Base-by-base conservation (phyloP, 2,329 filamentous ascomycete genomes). In the Fusarium palustre region DNA sequence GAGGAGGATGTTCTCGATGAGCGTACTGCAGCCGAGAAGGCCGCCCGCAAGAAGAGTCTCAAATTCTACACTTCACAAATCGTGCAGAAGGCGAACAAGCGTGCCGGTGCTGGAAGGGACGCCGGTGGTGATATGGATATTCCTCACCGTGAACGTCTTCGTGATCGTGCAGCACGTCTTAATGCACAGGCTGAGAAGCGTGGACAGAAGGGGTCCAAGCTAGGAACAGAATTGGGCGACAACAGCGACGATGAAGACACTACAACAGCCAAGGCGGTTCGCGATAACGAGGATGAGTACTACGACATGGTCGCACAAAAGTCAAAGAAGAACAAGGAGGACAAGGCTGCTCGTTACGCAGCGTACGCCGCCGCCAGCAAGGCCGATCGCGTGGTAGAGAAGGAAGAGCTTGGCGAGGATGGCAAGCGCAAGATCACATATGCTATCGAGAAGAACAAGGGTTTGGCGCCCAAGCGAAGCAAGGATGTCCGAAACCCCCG, bases 11-110 rank as follows among this genome's bases (percentile, higher is more conserved):
- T 85, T 6, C 87, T 98, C 61, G 93, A 94, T 55, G 89, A 90
- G 13, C 87, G 90, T 65, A 90, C 95, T 64, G 91, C 93, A 1
- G 92, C 92, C 42, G 93, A 97, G 75, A 99, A 99, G 81, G 92
- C 91, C 0, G 88, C 89, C 63, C 92, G 92, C 79, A 97, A 96
- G 85, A 97, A 97, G 85, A 93, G 89, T 69, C 87, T 99, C 60
- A 92, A 94, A 67, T 99, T 99, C 85, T 99, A 99, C 86, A 98
- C 97, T 4, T 97, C 94, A 5, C 96, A 99, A 78, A 96, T 99
- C 70, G 91, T 92, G 30, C 95, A 98, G 79, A 98, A 97, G 81
- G 90, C 93, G 59, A 97, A 93, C 82, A 94, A 93, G 78, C 92
- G 92, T 57, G 88, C 90, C 8, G 88, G 85, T 33, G 91, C 91